Conservation (phyloP, 495 filamentous ascomycete genomes). For the Niebla homalea region DNA sequence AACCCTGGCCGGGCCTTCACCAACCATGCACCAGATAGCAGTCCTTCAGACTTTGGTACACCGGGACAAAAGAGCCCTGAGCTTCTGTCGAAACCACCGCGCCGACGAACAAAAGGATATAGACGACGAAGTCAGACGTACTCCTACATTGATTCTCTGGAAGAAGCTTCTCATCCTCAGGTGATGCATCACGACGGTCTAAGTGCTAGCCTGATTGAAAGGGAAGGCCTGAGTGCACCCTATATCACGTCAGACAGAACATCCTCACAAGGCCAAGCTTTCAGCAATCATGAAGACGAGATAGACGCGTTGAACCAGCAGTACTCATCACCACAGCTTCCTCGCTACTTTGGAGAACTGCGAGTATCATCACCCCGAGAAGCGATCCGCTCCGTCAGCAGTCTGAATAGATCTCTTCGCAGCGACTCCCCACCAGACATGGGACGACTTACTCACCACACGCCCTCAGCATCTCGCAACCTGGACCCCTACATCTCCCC, state of each 20-base stretch:
- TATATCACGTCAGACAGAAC: too few relatives aligned
- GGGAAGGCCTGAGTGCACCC: background rate
- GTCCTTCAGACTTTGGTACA: background rate
- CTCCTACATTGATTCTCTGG: conserved; percentile 9
- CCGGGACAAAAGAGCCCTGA: background rate
- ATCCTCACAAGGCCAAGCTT: background rate
- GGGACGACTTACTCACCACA: background rate
- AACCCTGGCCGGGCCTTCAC: background rate
- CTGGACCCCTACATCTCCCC: conserved; percentile 2
- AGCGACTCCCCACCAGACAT: background rate
- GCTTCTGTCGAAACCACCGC: conserved; percentile 7
- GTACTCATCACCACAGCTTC: background rate
- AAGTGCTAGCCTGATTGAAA: background rate
- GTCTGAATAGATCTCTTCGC: background rate
- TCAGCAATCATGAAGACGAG: background rate
- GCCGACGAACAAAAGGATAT: conserved; percentile 10
- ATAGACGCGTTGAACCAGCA: background rate
- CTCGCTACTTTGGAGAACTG: background rate
- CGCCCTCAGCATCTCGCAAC: background rate
- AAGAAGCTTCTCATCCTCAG: background rate
- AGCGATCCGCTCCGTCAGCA: too few relatives aligned
- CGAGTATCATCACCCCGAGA: too few relatives aligned
- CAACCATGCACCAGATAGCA: too few relatives aligned
- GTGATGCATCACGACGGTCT: background rate
- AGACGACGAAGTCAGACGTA: conserved; percentile 14